A percentile compares a stretch with the other conserved stretches of the same genome.
phyloP scores from a whole-genome alignment of 345 rosid species.

The Laguncularia racemosa region DNA sequence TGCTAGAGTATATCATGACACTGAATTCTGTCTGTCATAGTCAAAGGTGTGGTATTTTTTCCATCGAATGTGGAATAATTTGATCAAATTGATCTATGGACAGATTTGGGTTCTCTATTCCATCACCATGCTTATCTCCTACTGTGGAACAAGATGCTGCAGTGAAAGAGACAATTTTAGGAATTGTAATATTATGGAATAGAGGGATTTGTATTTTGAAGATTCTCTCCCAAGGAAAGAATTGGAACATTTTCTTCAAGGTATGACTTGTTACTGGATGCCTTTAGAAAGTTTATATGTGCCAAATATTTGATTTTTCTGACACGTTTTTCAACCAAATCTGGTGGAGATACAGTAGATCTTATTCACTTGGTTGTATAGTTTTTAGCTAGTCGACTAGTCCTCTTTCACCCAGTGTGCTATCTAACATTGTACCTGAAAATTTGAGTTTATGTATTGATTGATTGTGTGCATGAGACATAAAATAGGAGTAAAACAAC shows the following conservation, averaged over 20 bases:
- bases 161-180: conserved; percentile 36
- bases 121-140: conserved; percentile 35
- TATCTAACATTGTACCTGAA: no score
- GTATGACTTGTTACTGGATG: conserved; percentile 17
- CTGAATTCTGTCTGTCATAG: background rate
- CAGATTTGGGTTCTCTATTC: conserved; percentile 51
- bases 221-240: conserved; percentile 53
- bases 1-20: no score
- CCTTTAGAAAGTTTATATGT: background rate
- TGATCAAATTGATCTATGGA: conserved; percentile 16
- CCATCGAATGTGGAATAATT: background rate
- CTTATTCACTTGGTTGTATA: no score
- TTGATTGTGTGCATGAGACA: no score
- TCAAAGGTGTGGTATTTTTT: conserved; percentile 2
- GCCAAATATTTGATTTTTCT: no score
- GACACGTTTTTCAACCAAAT: no score
- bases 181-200: conserved; percentile 50
- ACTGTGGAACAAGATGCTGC: conserved; percentile 46
- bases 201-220: conserved; percentile 22
- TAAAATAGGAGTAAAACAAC: no score
- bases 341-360: no score
- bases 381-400: no score
- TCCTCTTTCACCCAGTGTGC: no score
- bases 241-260: conserved; percentile 61
- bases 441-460: no score